phyloP scores from a whole-genome alignment of 2,329 filamentous ascomycete species.

The Cladophialophora exuberans region DNA sequence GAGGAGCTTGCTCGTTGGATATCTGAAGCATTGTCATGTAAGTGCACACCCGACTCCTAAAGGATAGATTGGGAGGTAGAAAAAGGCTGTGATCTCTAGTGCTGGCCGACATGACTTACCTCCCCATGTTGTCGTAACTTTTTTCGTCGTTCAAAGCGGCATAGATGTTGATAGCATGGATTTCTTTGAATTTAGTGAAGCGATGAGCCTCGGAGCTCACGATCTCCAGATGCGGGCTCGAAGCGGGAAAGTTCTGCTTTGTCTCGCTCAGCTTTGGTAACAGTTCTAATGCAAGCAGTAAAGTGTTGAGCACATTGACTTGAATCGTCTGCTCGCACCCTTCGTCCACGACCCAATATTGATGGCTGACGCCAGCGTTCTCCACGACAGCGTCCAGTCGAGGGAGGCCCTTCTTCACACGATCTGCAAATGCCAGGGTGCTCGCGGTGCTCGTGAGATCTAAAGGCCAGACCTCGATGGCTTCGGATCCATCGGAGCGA shows the following conservation, averaged over 20 bases:
- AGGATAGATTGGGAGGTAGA: too few species aligned
- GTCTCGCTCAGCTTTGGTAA: constrained; percentile 33
- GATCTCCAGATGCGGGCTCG: constrained; percentile 30
- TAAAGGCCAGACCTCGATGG: constrained; percentile 51
- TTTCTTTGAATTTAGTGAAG: constrained; percentile 29
- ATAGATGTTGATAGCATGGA: constrained; percentile 26
- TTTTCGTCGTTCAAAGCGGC: constrained; percentile 19
- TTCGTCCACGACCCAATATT: constrained; percentile 21
- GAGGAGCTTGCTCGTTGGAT: constrained; percentile 30
- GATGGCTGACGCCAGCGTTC: constrained; percentile 43
- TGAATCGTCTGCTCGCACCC: constrained; percentile 35
- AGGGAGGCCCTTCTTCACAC: constrained; percentile 35
- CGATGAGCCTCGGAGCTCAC: constrained; percentile 33
- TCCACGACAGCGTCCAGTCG: constrained; percentile 43
- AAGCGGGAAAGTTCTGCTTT: constrained; percentile 20
- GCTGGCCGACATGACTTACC: background rate
- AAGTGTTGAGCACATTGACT: constrained; percentile 36
- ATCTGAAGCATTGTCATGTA: constrained; percentile 11
- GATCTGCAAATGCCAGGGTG: constrained; percentile 37
- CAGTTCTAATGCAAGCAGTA: constrained; percentile 33
- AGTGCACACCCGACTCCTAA: background rate
- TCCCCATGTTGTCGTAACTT: constrained; percentile 8
- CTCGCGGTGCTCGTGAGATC: constrained; percentile 46
- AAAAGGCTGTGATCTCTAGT: background rate
- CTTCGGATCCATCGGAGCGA: constrained; percentile 27